phyloP scores from a whole-genome alignment of 495 filamentous ascomycete species.

The Neurospora sp. region DNA sequence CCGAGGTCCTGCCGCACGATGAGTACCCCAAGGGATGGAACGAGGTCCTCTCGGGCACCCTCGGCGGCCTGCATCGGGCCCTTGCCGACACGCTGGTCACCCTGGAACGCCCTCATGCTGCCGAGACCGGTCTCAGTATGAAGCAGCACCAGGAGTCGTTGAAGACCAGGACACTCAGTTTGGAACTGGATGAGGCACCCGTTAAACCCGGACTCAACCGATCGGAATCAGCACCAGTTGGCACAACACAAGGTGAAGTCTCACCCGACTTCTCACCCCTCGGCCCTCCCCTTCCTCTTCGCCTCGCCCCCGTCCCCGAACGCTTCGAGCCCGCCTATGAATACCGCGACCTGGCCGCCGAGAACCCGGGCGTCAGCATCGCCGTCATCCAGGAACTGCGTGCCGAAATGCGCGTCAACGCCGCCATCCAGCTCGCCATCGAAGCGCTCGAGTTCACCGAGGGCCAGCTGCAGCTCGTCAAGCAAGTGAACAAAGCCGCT shows the following conservation, averaged over 20 bases:
- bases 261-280: not conserved
- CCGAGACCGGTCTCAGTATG: not conserved
- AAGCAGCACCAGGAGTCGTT: not conserved
- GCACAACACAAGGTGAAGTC: not conserved
- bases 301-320: not conserved
- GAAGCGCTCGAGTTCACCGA: slow-evolving; percentile 25
- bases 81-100: slow-evolving; percentile 9
- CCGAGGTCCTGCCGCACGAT: slow-evolving; percentile 18
- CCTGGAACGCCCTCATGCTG: not conserved
- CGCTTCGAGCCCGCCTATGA: not conserved
- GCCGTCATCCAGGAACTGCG: slow-evolving; percentile 14
- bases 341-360: not conserved
- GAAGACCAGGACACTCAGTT: not conserved
- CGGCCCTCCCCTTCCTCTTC: not conserved
- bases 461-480: slow-evolving; percentile 18
- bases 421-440: slow-evolving; percentile 23
- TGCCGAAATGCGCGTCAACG: slow-evolving; percentile 24
- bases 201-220: not conserved
- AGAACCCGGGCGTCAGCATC: slow-evolving; percentile 3
- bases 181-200: not conserved
- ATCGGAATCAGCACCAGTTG: not conserved
- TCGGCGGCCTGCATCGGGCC: slow-evolving; percentile 14
- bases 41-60: slow-evolving; percentile 20
- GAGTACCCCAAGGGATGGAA: slow-evolving; percentile 18
- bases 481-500: slow-evolving; percentile 14